These are phyloP conservation scores for Tricholoma terreum DNA, from an alignment of 768 basidiomycete species.

Conservation along the genomic window DNA sequence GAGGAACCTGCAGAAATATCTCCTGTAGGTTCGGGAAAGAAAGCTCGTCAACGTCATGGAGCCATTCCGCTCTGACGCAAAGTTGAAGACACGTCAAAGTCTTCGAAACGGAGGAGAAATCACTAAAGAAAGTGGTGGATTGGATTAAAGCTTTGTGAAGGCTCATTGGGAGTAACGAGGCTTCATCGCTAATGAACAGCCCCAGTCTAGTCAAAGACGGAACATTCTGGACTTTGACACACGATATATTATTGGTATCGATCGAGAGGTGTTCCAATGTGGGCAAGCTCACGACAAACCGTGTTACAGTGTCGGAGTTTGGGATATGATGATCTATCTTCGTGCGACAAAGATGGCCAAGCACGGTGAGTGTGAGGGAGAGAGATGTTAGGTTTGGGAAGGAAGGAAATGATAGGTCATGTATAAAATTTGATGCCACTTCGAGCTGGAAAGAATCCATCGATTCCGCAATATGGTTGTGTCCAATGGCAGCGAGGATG, in stretches of 20 bases:
- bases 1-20: neutral
- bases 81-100: neutral
- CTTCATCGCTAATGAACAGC: neutral
- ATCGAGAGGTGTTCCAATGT: neutral
- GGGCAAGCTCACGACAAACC: neutral
- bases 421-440: neutral
- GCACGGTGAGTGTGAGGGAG: neutral
- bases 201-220: neutral
- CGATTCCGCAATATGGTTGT: neutral
- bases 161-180: neutral
- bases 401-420: neutral
- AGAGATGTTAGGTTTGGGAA: neutral
- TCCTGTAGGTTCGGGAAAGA: neutral
- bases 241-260: neutral
- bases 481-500: neutral
- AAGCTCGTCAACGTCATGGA: neutral
- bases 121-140: neutral
- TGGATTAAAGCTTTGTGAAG: neutral
- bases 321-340: neutral
- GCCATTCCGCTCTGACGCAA: neutral
- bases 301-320: neutral
- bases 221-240: neutral
- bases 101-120: neutral
- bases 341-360: neutral
- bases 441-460: neutral